Base-by-base conservation (phyloP, 2,329 filamentous ascomycete species). In the Aspergillus pseudotamarii region DNA sequence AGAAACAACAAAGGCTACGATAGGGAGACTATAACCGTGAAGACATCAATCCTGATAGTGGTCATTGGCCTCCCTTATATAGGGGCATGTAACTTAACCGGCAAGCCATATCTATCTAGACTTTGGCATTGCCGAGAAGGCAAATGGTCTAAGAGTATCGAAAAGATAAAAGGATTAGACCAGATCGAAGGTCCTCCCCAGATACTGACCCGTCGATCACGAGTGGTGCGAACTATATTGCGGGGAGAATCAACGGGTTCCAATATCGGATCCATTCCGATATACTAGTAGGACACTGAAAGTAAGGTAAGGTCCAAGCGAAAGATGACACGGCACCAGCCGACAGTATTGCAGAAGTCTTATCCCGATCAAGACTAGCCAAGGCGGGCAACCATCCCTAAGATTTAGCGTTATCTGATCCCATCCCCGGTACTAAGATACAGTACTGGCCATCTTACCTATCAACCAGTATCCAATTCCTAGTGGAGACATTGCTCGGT, bases 261-360 rank as follows among this genome's bases (percentile, higher is more conserved):
- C 26, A 19, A 26, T 4, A 4, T 30, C 46, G 46, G 46, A 8
- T 50, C 26, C 16, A 57, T 38, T 46, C 59, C 51, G 46, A 32
- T 45, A 53, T 28, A 26, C 26, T 26, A 26, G 2, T 5, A 16
- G 21, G 41, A 50, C 28, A 51, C 28, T 21, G 26, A 43, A 28
- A 57, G n/a, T 50, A 26, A 57, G 23, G 63, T 65, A 65, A 65
- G 63, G 63, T 65, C 63, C 63, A 65, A 63, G 63, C 63, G 63
- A 63, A 46, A 32, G 30, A 58, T 48, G 43, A 28, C 38, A 50
- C 19, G 45, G 57, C 30, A 51, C 43, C 12, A 38, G 46, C 23
- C 21, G 26, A 58, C 32, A 34, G 21, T 8, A 16, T 58, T 50
- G 56, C 43, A 58, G 53, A 43, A 32, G 26, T 53, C 53, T 51